Evolutionary conservation across 805 yeast species (phyloP), one percentile per base, ranked within the genome.

Genomic region (Hanseniaspora valbyensis): DNA sequence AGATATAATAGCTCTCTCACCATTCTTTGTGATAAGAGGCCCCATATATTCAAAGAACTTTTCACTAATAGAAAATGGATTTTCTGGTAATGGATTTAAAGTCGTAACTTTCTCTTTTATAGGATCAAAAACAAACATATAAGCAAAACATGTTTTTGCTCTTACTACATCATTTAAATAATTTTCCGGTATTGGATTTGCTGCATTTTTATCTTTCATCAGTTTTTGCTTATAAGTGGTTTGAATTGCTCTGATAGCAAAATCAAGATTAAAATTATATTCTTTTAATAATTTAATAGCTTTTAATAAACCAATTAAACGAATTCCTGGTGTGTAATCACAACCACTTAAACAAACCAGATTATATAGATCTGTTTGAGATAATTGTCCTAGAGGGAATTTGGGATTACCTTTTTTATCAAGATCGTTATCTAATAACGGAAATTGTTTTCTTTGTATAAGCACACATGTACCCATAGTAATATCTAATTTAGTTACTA

Each of bases 341-440:
- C 99, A 92, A 0, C 99, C 99, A n/a, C 95, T 77, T 4, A 92
- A 61, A 57, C 89, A 81, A 1, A 95, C 97, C 66, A 86, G 76
- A 38, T 79, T 70, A 42, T 92, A 71, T 49, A 86, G 63, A 57
- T 86, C 85, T 9, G 73, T 75, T 25, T 68, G 74, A 19, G 72
- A 62, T 56, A 81, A 71, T 5, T 68, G 59, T 0, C 73, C 69
- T 37, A 88, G 64, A 7, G 77, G 74, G 16, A 75, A 74, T 13
- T 73, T 64, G 34, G 64, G 67, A 39, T 67, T 71, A 8, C 46
- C 39, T n/a, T 43, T 50, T 8, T 40, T 16, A 18, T 45, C 42
- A 29, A 33, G 28, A 38, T 39, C 44, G 6, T 39, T 18, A 8
- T 48, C 37, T 54, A 81, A 67, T 49, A 68, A 61, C 19, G 56